Percentiles rank a stretch among this genome's conserved stretches.
These are phyloP conservation scores for Gnaphalium uliginosum DNA, from an alignment of 129 eudicot genomes.

Conservation along the genomic window DNA sequence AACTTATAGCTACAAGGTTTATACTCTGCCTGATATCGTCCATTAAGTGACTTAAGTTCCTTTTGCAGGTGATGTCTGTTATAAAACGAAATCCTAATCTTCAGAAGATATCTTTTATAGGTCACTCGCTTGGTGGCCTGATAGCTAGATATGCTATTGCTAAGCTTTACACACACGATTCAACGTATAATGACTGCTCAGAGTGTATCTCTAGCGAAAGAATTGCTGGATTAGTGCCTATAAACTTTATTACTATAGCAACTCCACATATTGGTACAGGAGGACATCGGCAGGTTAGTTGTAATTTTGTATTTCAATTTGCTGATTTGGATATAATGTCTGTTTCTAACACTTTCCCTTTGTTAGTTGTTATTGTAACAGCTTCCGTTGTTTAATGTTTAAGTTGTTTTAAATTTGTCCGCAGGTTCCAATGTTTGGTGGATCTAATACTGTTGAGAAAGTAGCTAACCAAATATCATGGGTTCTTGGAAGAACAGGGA, in stretches of 20 bases:
- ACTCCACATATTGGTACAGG: slow-evolving; percentile 95
- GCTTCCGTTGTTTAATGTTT: not conserved
- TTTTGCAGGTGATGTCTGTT: slow-evolving; percentile 72
- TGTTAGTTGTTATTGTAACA: not conserved
- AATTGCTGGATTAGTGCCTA: slow-evolving; percentile 85
- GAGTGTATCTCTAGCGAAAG: slow-evolving; percentile 37
- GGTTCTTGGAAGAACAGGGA: slow-evolving; percentile 90
- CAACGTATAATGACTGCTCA: slow-evolving; percentile 9
- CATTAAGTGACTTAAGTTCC: not conserved
- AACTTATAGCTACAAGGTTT: not conserved
- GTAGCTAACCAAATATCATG: slow-evolving; percentile 61
- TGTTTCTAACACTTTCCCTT: slow-evolving; percentile 5
- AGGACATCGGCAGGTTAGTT: slow-evolving; percentile 80
- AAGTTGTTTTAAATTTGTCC: not conserved
- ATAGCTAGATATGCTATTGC: slow-evolving; percentile 92
- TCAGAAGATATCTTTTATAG: slow-evolving; percentile 81
- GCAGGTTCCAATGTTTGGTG: slow-evolving; percentile 85
- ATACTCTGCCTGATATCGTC: not conserved
- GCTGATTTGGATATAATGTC: not conserved
- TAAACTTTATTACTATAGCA: slow-evolving; percentile 78
- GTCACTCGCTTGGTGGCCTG: slow-evolving; percentile 96
- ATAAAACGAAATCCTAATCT: slow-evolving; percentile 61
- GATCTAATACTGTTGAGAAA: slow-evolving; percentile 65
- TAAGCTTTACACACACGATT: slow-evolving; percentile 53
- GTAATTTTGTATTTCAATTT: slow-evolving; percentile 8